Conservation (phyloP, 2,329 filamentous ascomycete species). For the Fusarium siculi region DNA sequence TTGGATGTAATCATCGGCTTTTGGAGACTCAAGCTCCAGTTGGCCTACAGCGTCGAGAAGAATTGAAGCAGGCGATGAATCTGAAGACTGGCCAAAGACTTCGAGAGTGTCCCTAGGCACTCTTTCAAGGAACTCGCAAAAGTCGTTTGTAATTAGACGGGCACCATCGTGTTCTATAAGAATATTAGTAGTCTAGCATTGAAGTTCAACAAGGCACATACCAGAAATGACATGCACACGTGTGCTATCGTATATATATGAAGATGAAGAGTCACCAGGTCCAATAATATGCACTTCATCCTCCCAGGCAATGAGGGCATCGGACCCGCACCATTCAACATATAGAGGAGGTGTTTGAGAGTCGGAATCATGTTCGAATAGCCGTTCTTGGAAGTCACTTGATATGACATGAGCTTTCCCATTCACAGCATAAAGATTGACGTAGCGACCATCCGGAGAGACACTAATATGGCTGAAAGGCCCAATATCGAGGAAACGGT, state of each 20-base stretch:
- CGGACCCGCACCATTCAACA: constrained; percentile 95
- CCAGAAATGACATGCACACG: constrained; percentile 90
- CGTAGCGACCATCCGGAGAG: constrained; percentile 89
- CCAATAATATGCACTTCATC: constrained; percentile 96
- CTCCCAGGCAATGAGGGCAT: constrained; percentile 96
- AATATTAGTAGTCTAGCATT: constrained; percentile 9
- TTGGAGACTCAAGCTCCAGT: constrained; percentile 91
- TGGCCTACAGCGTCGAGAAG: constrained; percentile 91
- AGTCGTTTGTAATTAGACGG: constrained; percentile 87
- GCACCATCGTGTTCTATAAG: constrained; percentile 79
- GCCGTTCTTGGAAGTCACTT: constrained; percentile 91
- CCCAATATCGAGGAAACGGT: constrained; percentile 89
- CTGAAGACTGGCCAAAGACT: constrained; percentile 88
- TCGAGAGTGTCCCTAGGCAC: constrained; percentile 88
- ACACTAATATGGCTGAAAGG: constrained; percentile 92
- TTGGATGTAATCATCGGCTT: constrained; percentile 97
- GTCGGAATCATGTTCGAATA: constrained; percentile 91
- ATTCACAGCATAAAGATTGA: constrained; percentile 86
- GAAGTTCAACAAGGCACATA: constrained; percentile 39
- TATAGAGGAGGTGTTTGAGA: constrained; percentile 87
- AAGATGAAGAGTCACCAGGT: constrained; percentile 78
- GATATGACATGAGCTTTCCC: constrained; percentile 93
- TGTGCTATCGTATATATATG: constrained; percentile 89
- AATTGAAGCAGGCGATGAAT: constrained; percentile 90
- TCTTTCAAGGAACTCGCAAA: constrained; percentile 97